Evolutionary conservation across 2,329 filamentous ascomycete genomes (phyloP).

Genomic region (Fusarium siculi): DNA sequence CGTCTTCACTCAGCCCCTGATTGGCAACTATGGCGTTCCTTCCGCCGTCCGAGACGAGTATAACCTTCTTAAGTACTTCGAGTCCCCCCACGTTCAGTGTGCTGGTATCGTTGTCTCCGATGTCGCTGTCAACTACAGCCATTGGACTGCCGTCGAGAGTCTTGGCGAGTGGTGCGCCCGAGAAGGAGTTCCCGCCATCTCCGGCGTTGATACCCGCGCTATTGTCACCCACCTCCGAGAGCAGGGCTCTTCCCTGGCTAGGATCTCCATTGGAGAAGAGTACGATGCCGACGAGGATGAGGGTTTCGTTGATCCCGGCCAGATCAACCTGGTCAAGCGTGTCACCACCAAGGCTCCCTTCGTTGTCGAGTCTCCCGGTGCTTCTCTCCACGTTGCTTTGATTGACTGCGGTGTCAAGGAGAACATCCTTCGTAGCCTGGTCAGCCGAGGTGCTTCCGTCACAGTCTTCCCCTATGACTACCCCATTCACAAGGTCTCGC

Average conservation of each 20-base stretch:
- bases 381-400: constrained; percentile 89
- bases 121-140: constrained; percentile 92
- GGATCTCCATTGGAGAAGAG: constrained; percentile 95
- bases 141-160: constrained; percentile 98
- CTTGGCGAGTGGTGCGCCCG: constrained; percentile 93
- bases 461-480: constrained; percentile 97
- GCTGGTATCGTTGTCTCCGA: constrained; percentile 96
- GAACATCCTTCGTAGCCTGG: constrained; percentile 96
- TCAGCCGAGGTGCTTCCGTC: constrained; percentile 89
- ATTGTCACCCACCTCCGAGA: constrained; percentile 97
- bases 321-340: constrained; percentile 95
- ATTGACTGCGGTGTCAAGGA: constrained; percentile 99
- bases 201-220: constrained; percentile 94
- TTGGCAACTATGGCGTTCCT: constrained; percentile 98
- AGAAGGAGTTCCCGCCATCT: constrained; percentile 95
- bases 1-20: constrained; percentile 97
- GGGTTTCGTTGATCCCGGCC: constrained; percentile 91
- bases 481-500: constrained; percentile 96
- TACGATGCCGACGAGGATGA: constrained; percentile 99
- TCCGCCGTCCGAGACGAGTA: constrained; percentile 85
- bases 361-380: constrained; percentile 86
- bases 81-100: constrained; percentile 97
- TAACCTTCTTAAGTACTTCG: constrained; percentile 96
- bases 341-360: constrained; percentile 99
- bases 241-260: constrained; percentile 93